phyloP scores from a whole-genome alignment of 1,284 basidiomycete genomes.

The Leccinum holopus region DNA sequence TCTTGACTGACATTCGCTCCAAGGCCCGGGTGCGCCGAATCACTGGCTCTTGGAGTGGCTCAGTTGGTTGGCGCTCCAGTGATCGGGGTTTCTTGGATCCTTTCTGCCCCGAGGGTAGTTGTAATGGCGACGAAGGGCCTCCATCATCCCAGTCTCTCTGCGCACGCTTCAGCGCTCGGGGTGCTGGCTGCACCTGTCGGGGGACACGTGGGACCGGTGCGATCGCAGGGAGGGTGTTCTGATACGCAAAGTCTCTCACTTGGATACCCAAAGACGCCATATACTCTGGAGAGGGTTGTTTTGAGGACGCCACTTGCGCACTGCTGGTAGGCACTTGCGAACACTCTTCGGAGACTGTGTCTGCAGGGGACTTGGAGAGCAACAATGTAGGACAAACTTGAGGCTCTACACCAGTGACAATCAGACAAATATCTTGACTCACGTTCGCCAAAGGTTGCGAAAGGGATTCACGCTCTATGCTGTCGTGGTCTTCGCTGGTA shows the following conservation, averaged over 20 bases:
- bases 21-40: conserved; percentile 18
- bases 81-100: conserved; percentile 30
- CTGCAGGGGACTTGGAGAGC: conserved; percentile 23
- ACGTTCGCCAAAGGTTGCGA: conserved; percentile 29
- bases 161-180: conserved; percentile 39
- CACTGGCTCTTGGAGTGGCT: conserved; percentile 40
- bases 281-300: conserved; percentile 38
- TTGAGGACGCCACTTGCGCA: conserved; percentile 12
- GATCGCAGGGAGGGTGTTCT: conserved; percentile 61
- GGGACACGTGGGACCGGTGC: conserved; percentile 42
- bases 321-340: conserved; percentile 21
- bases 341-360: conserved; percentile 10
- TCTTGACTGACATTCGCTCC: conserved; percentile 20
- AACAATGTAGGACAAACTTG: conserved; percentile 27
- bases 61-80: conserved; percentile 49
- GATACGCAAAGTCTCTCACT: conserved; percentile 72
- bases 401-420: conserved; percentile 26
- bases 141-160: conserved; percentile 32
- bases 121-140: conserved; percentile 14
- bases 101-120: conserved; percentile 9
- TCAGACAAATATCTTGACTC: conserved; percentile 32
- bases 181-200: conserved; percentile 46
- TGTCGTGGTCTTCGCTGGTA: conserved; percentile 8
- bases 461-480: conserved; percentile 19
- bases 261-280: conserved; percentile 54